Conservation (phyloP, 129 eudicot genomes). For the Artemisia annua region DNA sequence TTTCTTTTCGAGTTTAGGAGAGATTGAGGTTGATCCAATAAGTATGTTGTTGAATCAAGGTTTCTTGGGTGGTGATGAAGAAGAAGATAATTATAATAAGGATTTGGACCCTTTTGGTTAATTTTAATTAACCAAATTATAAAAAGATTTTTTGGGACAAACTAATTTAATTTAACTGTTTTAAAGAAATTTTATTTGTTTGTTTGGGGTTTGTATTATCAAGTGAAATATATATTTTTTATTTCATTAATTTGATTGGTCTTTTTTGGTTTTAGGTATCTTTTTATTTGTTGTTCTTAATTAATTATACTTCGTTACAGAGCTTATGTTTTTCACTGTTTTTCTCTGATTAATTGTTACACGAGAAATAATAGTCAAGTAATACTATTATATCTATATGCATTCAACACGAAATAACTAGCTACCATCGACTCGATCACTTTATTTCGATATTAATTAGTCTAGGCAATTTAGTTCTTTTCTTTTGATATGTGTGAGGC, state of each 20-base stretch:
- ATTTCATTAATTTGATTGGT: constrained; percentile 16
- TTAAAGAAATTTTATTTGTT: constrained; percentile 22
- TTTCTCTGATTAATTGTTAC: too few relatives aligned
- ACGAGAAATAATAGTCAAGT: too few relatives aligned
- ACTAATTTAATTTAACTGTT: constrained; percentile 21
- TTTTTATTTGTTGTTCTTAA: neutral
- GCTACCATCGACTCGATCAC: too few relatives aligned
- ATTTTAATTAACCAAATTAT: neutral
- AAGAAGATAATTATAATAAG: constrained; percentile 41
- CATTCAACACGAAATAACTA: too few relatives aligned
- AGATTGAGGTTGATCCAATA: constrained; percentile 74
- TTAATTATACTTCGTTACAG: too few relatives aligned
- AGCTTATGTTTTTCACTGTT: too few relatives aligned
- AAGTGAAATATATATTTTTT: constrained; percentile 25
- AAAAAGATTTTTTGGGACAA: constrained; percentile 1
- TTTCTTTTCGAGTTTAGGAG: constrained; percentile 77
- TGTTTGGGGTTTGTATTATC: constrained; percentile 36
- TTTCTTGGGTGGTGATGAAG: constrained; percentile 46
- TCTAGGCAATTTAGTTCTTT: too few relatives aligned
- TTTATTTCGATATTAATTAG: too few relatives aligned
- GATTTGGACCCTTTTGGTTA: constrained; percentile 69
- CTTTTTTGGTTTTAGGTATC: neutral
- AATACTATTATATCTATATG: too few relatives aligned
- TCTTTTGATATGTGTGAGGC: too few relatives aligned
- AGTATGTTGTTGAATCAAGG: constrained; percentile 63